Evolutionary conservation across 805 yeast species (phyloP).

Genomic region (Kazachstania kunashirensis): DNA sequence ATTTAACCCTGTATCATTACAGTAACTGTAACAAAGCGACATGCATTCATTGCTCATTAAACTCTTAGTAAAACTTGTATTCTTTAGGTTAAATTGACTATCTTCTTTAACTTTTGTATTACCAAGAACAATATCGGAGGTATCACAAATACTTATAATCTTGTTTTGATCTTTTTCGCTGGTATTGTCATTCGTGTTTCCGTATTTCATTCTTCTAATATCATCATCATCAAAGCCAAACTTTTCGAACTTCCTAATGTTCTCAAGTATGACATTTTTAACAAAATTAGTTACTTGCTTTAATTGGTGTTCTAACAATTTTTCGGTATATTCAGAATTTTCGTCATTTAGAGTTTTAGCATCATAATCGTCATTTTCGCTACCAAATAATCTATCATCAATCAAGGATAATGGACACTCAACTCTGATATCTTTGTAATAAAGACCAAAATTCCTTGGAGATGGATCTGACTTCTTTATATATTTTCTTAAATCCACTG

Average conservation of each 20-base stretch:
- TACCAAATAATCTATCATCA: slow-evolving; percentile 12
- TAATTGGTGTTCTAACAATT: slow-evolving; percentile 19
- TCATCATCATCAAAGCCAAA: slow-evolving; percentile 23
- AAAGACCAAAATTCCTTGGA: slow-evolving; percentile 14
- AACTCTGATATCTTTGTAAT: slow-evolving; percentile 20
- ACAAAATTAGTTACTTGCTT: slow-evolving; percentile 16
- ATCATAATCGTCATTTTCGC: slow-evolving; percentile 1
- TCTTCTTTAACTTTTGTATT: not conserved
- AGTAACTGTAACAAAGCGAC: slow-evolving; percentile 20
- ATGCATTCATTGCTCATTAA: slow-evolving; percentile 16
- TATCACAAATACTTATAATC: slow-evolving; percentile 21
- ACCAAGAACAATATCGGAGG: slow-evolving; percentile 13
- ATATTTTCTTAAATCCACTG: slow-evolving; percentile 16
- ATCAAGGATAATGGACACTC: slow-evolving; percentile 21
- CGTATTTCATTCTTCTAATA: slow-evolving; percentile 22
- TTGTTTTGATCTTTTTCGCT: slow-evolving; percentile 8
- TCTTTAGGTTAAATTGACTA: slow-evolving; percentile 11
- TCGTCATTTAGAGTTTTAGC: slow-evolving; percentile 3
- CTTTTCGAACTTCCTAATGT: slow-evolving; percentile 16
- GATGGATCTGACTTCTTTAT: slow-evolving; percentile 6
- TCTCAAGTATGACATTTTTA: slow-evolving; percentile 9
- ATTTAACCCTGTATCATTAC: slow-evolving; percentile 18
- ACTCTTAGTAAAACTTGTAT: slow-evolving; percentile 19
- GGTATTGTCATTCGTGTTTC: slow-evolving; percentile 3
- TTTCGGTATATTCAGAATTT: slow-evolving; percentile 13